Evolutionary conservation across 768 basidiomycete species (phyloP), one percentile per base, ranked within the genome.

Genomic region (Strobilomyces confusus): DNA sequence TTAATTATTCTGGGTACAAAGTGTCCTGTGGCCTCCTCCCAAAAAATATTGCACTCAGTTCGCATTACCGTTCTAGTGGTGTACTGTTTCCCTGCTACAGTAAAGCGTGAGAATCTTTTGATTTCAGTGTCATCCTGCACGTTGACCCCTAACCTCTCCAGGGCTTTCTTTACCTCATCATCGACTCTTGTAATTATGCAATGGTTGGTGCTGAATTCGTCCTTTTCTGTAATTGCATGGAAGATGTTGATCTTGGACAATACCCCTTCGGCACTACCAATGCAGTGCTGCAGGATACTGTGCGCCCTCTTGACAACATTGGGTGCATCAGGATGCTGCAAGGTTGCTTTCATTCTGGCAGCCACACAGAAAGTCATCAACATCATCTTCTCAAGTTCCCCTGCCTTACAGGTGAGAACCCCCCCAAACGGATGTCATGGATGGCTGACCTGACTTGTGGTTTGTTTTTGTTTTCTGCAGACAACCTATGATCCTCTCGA

Each of bases 401-500:
- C 34, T 34, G 12, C 11, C 34, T n/a, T 1, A 14, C 5, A 34
- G 13, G 34, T 34, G 11, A 34, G 34, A 17, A 34, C n/a, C n/a
- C n/a, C n/a, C n/a, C n/a, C n/a, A n/a, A 4, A 14, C 14, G 34
- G n/a, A 15, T 5, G 14, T 11, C 17, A 14, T 34, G 12, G 34
- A 4, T 34, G 9, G 25, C 42, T 43, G 5, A 43, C 42, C 42
- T 43, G 15, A 43, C 45, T 40, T 52, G 37, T 52, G 22, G n/a
- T 52, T 52, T 0, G n/a, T 40, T 0, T 25, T 52, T 5, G 45
- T 68, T 64, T 57, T 46, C 38, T 70, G 65, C 13, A 44, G 19
- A 5, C 23, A 70, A 30, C 71, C 63, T 17, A 66, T 71, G 6
- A 64, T 47, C 3, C 63, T 15, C 49, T 73, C 63, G 38, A 70